These are phyloP conservation scores for Hypoxylon intermedium DNA, from an alignment of 495 filamentous ascomycete genomes.

Conservation along the genomic window DNA sequence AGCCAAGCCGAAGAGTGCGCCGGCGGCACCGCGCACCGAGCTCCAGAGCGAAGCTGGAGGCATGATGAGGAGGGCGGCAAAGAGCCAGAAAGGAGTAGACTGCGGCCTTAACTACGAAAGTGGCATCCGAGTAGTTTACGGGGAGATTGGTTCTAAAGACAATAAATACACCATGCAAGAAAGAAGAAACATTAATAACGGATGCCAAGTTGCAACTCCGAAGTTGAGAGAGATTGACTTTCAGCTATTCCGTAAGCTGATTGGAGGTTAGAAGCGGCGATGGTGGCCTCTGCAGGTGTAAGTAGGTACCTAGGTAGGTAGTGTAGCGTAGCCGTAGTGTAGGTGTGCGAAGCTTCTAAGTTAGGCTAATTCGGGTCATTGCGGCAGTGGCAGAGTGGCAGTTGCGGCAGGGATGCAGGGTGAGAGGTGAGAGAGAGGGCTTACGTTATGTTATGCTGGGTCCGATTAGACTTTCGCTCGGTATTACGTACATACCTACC, in stretches of 20 bases:
- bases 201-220: not conserved
- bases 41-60: slow-evolving; percentile 45
- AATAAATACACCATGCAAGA: not conserved
- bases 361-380: slow-evolving; percentile 23
- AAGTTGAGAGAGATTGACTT: not conserved
- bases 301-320: no score
- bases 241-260: not conserved
- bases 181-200: not conserved
- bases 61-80: slow-evolving; percentile 36
- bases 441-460: slow-evolving; percentile 21
- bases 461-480: no score
- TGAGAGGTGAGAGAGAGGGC: not conserved
- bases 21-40: slow-evolving; percentile 42
- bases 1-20: slow-evolving; percentile 44
- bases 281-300: slow-evolving; percentile 30
- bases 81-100: slow-evolving; percentile 15
- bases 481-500: no score
- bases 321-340: no score
- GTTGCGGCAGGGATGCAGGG: slow-evolving; percentile 5
- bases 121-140: slow-evolving; percentile 7
- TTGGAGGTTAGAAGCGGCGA: slow-evolving; percentile 12
- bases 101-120: slow-evolving; percentile 4
- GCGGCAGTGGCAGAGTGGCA: slow-evolving; percentile 9
- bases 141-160: not conserved
- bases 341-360: slow-evolving; percentile 13